These are phyloP conservation scores for Cymodocea nodosa DNA, from an alignment of 116 monocot species.

Conservation along the genomic window DNA sequence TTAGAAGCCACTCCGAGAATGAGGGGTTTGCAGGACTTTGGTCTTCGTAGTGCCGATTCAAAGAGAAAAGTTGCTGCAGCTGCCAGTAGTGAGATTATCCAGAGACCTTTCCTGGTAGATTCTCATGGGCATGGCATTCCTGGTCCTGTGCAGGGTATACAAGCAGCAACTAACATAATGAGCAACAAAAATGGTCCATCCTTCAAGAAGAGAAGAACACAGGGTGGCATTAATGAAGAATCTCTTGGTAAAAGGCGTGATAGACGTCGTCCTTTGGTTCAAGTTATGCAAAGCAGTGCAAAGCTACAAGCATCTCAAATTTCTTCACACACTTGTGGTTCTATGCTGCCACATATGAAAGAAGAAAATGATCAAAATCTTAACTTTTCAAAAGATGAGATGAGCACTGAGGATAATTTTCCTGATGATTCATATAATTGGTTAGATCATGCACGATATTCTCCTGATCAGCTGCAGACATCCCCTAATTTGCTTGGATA, in stretches of 20 bases:
- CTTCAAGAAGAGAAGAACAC: constrained; percentile 43
- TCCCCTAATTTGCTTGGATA: constrained; percentile 14
- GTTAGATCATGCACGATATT: constrained; percentile 25
- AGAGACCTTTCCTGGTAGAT: constrained; percentile 10
- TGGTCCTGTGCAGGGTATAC: constrained; percentile 10
- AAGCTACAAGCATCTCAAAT: constrained; percentile 29
- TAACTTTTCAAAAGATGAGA: constrained; percentile 19
- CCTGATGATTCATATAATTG: constrained; percentile 35
- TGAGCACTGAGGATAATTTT: constrained; percentile 22
- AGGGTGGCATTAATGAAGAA: constrained; percentile 26
- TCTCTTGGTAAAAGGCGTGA: constrained; percentile 53
- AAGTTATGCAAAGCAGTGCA: constrained; percentile 64
- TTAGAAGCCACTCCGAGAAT: constrained; percentile 22
- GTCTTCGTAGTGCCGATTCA: constrained; percentile 25
- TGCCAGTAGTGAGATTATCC: constrained; percentile 17
- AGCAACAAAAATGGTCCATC: constrained; percentile 18
- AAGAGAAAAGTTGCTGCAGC: constrained; percentile 22
- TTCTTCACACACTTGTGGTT: constrained; percentile 18
- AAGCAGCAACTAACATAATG: constrained; percentile 14
- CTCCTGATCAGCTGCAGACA: constrained; percentile 19
- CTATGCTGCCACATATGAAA: constrained; percentile 11
- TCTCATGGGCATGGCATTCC: constrained; percentile 17
- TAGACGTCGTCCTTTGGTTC: constrained; percentile 49
- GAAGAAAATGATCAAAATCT: constrained; percentile 20
- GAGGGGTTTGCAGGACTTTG: constrained; percentile 42